These are phyloP conservation scores for Colletotrichum shisoi DNA, from an alignment of 2,329 filamentous ascomycete species.

Conservation along the genomic window DNA sequence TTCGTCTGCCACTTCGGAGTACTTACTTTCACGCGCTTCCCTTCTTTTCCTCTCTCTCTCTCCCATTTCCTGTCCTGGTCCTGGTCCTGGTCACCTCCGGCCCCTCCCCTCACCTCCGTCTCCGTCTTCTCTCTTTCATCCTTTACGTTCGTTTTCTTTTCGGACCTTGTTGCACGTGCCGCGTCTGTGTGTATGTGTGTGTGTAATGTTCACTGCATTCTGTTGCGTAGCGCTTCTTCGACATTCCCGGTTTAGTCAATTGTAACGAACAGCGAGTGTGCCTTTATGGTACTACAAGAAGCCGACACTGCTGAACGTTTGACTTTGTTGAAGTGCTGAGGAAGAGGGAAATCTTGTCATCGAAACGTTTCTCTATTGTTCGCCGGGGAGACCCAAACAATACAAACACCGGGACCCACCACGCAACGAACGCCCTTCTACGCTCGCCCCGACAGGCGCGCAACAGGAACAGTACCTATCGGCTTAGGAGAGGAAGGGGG, in stretches of 20 bases:
- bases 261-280: constrained; percentile 15
- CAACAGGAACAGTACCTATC: constrained; percentile 14
- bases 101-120: not conserved
- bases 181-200: not conserved
- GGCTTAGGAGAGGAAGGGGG: no score
- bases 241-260: not conserved
- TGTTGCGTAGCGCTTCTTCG: constrained; percentile 6
- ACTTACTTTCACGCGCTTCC: constrained; percentile 7
- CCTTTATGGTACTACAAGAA: constrained; percentile 20
- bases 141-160: not conserved
- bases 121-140: not conserved
- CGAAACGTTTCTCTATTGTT: not conserved
- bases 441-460: constrained; percentile 23
- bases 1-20: not conserved
- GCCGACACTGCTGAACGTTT: constrained; percentile 18
- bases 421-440: constrained; percentile 30
- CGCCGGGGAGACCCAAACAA: constrained; percentile 35
- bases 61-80: not conserved
- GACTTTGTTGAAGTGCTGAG: not conserved
- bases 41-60: no score
- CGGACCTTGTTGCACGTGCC: not conserved
- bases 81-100: not conserved
- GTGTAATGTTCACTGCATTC: constrained; percentile 4
- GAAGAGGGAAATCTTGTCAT: not conserved
- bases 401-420: constrained; percentile 28